Evolutionary conservation across 306 rosid species (phyloP).

Genomic region (Cicer arietinum): DNA sequence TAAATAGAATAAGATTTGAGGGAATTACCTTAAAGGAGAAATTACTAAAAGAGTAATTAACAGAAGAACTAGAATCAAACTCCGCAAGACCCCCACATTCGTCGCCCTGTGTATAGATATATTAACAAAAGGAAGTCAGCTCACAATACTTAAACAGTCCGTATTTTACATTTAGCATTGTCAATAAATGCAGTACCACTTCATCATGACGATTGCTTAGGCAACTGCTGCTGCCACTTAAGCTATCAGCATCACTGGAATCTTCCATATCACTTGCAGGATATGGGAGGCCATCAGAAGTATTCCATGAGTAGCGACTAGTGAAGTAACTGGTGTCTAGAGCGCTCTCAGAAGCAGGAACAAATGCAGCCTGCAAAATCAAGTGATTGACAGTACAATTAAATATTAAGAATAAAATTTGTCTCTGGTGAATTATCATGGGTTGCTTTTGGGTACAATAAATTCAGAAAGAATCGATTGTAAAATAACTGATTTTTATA

Average conservation of each 20-base stretch:
- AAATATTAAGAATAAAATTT: conserved; percentile 14
- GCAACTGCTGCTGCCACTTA: conserved; percentile 94
- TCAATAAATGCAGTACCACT: conserved; percentile 67
- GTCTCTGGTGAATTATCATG: conserved; percentile 5
- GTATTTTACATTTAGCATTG: conserved; percentile 15
- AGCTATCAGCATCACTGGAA: conserved; percentile 90
- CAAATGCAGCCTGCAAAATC: conserved; percentile 93
- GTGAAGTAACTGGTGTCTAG: conserved; percentile 96
- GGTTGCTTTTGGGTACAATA: conserved; percentile 3
- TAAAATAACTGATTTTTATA: neutral
- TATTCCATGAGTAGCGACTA: conserved; percentile 91
- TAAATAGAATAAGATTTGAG: conserved; percentile 2
- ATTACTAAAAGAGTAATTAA: conserved; percentile 94
- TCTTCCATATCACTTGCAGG: conserved; percentile 81
- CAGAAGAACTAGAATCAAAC: conserved; percentile 80
- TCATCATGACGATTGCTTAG: conserved; percentile 91
- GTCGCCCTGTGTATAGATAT: conserved; percentile 67
- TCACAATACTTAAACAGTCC: conserved; percentile 22
- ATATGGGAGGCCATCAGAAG: conserved; percentile 68
- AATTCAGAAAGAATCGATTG: neutral
- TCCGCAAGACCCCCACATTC: conserved; percentile 94
- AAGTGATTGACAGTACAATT: conserved; percentile 3
- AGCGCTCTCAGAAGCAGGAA: conserved; percentile 94
- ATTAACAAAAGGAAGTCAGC: conserved; percentile 48
- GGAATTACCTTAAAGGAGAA: conserved; percentile 91